Evolutionary conservation across 83 land plant species (phyloP).

Genomic region (Picea abies): DNA sequence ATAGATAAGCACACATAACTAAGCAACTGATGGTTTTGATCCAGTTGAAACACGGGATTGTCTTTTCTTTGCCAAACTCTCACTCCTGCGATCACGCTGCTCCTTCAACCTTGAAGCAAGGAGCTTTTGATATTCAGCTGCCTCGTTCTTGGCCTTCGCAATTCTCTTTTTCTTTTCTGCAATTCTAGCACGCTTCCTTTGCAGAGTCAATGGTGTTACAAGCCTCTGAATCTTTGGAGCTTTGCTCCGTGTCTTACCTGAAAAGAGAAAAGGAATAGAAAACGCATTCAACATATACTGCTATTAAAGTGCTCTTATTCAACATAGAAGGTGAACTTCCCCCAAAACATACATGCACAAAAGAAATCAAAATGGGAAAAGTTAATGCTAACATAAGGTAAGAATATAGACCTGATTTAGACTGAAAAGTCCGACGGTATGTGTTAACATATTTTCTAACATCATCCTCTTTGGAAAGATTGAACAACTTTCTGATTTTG

Average conservation of each 20-base stretch:
- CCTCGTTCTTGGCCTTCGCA: conserved; percentile 73
- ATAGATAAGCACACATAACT: no score
- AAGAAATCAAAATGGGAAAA: no score
- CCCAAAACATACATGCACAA: no score
- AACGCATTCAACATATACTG: no score
- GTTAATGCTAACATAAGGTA: no score
- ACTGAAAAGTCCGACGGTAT: conserved; percentile 57
- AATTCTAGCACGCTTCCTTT: conserved; percentile 48
- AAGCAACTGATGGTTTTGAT: no score
- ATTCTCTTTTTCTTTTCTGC: conserved; percentile 65
- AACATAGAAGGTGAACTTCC: no score
- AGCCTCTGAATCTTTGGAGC: conserved; percentile 75
- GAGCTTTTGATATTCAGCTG: conserved; percentile 75
- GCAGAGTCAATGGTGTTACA: conserved; percentile 58
- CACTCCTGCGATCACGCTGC: conserved; percentile 76
- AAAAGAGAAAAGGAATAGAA: no score
- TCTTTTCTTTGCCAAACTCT: conserved; percentile 64
- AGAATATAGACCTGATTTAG: conserved; percentile 41
- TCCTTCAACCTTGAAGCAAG: conserved; percentile 63
- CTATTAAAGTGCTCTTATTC: no score
- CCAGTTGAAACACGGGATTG: conserved; percentile 26
- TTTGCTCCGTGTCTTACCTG: conserved; percentile 78
- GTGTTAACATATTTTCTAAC: conserved; percentile 77
- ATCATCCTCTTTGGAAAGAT: conserved; percentile 76
- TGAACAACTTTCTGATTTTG: conserved; percentile 74